These are phyloP conservation scores for Ogataea trehalophila DNA, from an alignment of 805 yeast genomes.

Conservation along the genomic window DNA sequence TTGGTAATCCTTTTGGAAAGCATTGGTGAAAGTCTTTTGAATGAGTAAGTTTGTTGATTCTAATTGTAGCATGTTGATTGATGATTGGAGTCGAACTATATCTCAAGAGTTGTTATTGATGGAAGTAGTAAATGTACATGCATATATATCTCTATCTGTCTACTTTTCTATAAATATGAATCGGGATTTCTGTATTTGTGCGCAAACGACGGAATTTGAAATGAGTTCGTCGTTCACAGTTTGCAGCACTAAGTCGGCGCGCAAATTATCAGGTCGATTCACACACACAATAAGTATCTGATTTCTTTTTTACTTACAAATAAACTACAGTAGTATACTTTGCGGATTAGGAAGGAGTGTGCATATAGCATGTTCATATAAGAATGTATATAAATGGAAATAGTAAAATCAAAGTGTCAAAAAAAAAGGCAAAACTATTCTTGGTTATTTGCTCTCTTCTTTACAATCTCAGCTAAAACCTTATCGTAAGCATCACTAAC, in stretches of 20 bases:
- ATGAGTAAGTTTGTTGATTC: slow-evolving; percentile 80
- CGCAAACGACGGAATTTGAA: too few species aligned
- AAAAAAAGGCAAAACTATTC: neutral
- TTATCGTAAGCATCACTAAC: slow-evolving; percentile 20
- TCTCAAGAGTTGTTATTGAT: neutral
- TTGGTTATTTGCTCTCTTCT: slow-evolving; percentile 1
- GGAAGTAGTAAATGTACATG: too few species aligned
- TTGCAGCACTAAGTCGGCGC: too few species aligned
- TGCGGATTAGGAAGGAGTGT: too few species aligned
- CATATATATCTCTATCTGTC: neutral
- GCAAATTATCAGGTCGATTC: too few species aligned
- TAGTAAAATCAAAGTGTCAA: neutral
- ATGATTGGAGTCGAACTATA: neutral
- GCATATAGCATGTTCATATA: neutral
- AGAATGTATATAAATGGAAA: neutral
- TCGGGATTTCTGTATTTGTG: too few species aligned
- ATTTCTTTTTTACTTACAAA: too few species aligned
- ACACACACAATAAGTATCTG: too few species aligned
- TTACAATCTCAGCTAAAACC: slow-evolving; percentile 21
- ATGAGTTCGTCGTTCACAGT: too few species aligned
- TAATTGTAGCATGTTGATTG: slow-evolving; percentile 67
- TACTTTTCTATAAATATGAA: too few species aligned
- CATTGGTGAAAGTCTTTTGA: slow-evolving; percentile 73
- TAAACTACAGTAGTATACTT: too few species aligned
- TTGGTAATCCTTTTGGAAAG: slow-evolving; percentile 45